Evolutionary conservation across 768 basidiomycete species (phyloP), one percentile per base, ranked within the genome.

Genomic region (Cystofilobasidium macerans): DNA sequence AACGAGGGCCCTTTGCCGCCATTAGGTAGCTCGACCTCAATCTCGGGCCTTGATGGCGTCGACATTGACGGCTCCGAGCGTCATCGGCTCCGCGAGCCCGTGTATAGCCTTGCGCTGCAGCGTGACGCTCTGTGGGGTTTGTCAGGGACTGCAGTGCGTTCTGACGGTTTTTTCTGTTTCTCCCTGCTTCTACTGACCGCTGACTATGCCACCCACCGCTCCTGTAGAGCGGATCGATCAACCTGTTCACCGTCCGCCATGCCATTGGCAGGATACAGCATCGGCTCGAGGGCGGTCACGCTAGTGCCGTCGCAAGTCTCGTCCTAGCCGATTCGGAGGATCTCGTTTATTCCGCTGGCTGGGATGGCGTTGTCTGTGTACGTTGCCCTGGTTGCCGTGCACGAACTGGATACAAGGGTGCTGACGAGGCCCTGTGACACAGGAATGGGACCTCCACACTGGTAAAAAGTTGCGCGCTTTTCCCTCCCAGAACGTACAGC

Each of bases 391-490:
- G n/a, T 36, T 32, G 24, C 1, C 16, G 35, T 62, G 70, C 67
- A 42, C 64, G 54, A 58, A n/a, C 53, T 64, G 71, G 45, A 36
- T 65, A 16, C 4, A 24, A 32, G 30, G 2, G 13, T 40, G 42
- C 14, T 20, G 42, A 42, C 42, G 42, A 42, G 4, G 16, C 3
- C 42, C 7, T 18, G 42, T 57, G 24, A 28, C 35, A 8, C 71
- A 98, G 94, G 89, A 97, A 84, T 98, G 95, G 94, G 94, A 98
- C 77, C 82, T 99, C 42, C 89, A 99, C 73, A 93, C 87, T 0
- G 94, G 95, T 9, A 82, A 88, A 68, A 79, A 45, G 18, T 82
- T 85, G 16, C 83, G 91, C 57, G 84, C 80, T 56, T 98, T 88
- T 74, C 84, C 82, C 0, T 82, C 86, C 0, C 90, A 95, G 71